Percentiles rank a stretch among this genome's conserved stretches.
Conservation (phyloP, 2,329 filamentous ascomycete species). For the Phyllosticta ampelicida region DNA sequence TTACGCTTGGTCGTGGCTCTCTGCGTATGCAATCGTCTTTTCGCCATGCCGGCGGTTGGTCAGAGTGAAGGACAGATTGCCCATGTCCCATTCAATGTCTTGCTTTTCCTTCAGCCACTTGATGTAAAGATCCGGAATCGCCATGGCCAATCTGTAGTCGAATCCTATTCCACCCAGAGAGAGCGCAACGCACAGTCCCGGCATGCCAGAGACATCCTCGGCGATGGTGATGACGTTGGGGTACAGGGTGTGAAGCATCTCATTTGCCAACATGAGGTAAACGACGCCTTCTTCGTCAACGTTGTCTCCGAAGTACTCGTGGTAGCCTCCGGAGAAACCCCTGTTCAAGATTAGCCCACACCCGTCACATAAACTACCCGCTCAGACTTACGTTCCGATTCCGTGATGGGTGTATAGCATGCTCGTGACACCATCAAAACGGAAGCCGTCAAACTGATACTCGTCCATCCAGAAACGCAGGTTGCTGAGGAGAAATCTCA, state of each 20-base stretch:
- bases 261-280: constrained; percentile 93
- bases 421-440: constrained; percentile 95
- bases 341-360: constrained; percentile 36
- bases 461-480: constrained; percentile 99
- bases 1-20: constrained; percentile 96
- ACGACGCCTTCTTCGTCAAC: constrained; percentile 91
- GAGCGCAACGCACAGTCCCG: constrained; percentile 79
- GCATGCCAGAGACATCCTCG: constrained; percentile 98
- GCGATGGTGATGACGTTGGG: constrained; percentile 83
- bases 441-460: constrained; percentile 91
- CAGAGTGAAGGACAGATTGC: constrained; percentile 71
- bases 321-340: constrained; percentile 93
- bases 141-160: constrained; percentile 96
- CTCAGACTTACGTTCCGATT: constrained; percentile 71
- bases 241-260: constrained; percentile 86
- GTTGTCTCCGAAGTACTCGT: constrained; percentile 85
- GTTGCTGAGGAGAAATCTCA: constrained; percentile 93
- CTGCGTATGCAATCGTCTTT: constrained; percentile 96
- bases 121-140: constrained; percentile 97
- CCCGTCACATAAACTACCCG: not conserved
- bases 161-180: constrained; percentile 87
- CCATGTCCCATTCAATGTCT: constrained; percentile 87
- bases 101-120: constrained; percentile 92
- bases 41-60: constrained; percentile 91
- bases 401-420: constrained; percentile 97